Percentiles rank a stretch among this genome's conserved stretches.
These are phyloP conservation scores for Sideroxylon spinosum DNA, from an alignment of 179 eudicot genomes.

Conservation along the genomic window DNA sequence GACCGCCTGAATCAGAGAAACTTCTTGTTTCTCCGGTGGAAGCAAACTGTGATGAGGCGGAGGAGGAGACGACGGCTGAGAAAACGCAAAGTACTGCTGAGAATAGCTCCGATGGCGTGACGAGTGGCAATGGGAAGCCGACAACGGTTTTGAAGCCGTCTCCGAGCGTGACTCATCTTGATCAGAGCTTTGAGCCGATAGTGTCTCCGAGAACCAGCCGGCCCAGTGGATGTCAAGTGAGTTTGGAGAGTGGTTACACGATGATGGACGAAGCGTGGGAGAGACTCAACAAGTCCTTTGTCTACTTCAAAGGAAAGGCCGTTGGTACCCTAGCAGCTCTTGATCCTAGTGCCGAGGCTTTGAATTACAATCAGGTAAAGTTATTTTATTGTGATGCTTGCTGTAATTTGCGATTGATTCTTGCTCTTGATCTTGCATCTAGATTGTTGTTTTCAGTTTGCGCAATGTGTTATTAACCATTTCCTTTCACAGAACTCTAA, in stretches of 20 bases:
- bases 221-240: background rate
- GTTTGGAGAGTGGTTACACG: slow-evolving; percentile 1
- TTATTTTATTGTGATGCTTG: background rate
- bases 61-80: background rate
- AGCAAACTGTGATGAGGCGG: background rate
- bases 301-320: slow-evolving; percentile 30
- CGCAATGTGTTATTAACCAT: background rate
- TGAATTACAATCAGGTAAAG: slow-evolving; percentile 52
- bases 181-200: background rate
- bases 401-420: background rate
- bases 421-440: background rate
- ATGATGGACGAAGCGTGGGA: slow-evolving; percentile 62
- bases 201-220: background rate
- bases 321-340: slow-evolving; percentile 54
- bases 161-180: background rate
- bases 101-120: background rate
- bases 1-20: background rate
- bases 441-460: background rate
- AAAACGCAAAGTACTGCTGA: background rate
- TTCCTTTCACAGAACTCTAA: background rate
- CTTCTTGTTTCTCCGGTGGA: background rate
- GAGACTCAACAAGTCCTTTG: slow-evolving; percentile 29
- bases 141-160: slow-evolving; percentile 1
- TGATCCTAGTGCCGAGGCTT: slow-evolving; percentile 39
- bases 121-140: background rate